Evolutionary conservation across 805 yeast species (phyloP).

Genomic region (Vanderwaltozyma yarrowii): DNA sequence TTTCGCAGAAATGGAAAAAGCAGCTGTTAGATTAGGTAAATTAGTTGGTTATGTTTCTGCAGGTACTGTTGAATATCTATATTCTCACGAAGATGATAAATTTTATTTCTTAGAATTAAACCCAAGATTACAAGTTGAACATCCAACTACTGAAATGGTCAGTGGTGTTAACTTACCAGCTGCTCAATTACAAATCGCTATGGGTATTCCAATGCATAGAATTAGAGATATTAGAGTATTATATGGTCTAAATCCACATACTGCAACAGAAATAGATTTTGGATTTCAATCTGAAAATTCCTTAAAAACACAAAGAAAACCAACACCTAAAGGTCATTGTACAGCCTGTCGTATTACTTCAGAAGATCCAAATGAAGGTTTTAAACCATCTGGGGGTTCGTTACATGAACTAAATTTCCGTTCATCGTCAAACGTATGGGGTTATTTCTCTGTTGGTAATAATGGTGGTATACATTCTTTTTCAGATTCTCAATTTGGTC

Average conservation of each 20-base stretch:
- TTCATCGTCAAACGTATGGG: slow-evolving; percentile 98
- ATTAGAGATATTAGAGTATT: slow-evolving; percentile 84
- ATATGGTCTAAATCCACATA: slow-evolving; percentile 94
- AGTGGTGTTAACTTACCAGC: slow-evolving; percentile 97
- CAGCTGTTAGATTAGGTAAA: slow-evolving; percentile 94
- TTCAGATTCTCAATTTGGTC: slow-evolving; percentile 98
- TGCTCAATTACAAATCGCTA: slow-evolving; percentile 96
- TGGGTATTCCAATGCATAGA: slow-evolving; percentile 98
- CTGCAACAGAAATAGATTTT: slow-evolving; percentile 82
- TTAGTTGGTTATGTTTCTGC: slow-evolving; percentile 98
- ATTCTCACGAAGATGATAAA: slow-evolving; percentile 87
- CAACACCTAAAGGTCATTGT: slow-evolving; percentile 95
- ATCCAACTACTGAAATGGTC: slow-evolving; percentile 99
- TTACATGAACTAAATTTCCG: slow-evolving; percentile 93
- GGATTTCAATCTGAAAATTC: slow-evolving; percentile 69
- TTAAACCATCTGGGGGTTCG: slow-evolving; percentile 97
- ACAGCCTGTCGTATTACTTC: slow-evolving; percentile 99
- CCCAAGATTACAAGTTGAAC: slow-evolving; percentile 99
- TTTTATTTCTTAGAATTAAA: slow-evolving; percentile 94
- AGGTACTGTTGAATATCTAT: slow-evolving; percentile 97
- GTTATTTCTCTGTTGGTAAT: slow-evolving; percentile 94
- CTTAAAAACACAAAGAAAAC: slow-evolving; percentile 74
- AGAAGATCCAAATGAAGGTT: slow-evolving; percentile 99
- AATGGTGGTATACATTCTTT: slow-evolving; percentile 96
- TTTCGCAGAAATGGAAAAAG: slow-evolving; percentile 85